Base-by-base conservation (phyloP, 2,329 filamentous ascomycete species). In the Aureobasidium sp. region DNA sequence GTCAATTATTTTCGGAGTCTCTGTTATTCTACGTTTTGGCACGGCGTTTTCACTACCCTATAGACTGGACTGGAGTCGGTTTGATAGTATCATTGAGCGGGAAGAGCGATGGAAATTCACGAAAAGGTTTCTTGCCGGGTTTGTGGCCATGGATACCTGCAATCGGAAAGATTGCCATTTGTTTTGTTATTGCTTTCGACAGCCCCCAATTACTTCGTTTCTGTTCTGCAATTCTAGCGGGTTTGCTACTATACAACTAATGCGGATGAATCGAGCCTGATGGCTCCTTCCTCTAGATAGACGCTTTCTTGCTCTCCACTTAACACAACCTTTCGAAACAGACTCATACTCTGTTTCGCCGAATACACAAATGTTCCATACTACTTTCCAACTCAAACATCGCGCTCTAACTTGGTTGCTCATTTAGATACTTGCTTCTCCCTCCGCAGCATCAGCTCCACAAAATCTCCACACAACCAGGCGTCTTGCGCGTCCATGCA, bases 1-100 rank as follows among this genome's bases (percentile, higher is more conserved):
- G 27, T 48, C 26, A 9, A 46, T 55, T 29, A n/a, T 62, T 62
- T 36, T 56, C 39, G 50, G 55, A 37, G 55, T 58, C 50, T 51
- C 59, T 46, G 39, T 57, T 36, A 20, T 46, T 57, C 39, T 57
- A n/a, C 34, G 27, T 34, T 56, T 56, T 8, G 39, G 60, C 41
- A 53, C 41, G 60, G 60, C 60, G 60, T 62, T 62, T 12, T 53
- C 39, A 32, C 47, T 51, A 37, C 50, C 37, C 51, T 62, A 62
- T 62, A 62, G 60, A 62, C 39, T 37, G 60, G 50, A 37, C 29
- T 41, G 60, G 60, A 62, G 60, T 62, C 60, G 48, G 60, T 26
- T 60, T 36, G 34, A 23, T 36, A 36, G 46, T 32, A 60, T 34
- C 36, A 60, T 51, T 41, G 34, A 44, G 57, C n/a, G 57, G 57